Evolutionary conservation across 345 rosid species (phyloP).

Genomic region (Rhizophora mangle): DNA sequence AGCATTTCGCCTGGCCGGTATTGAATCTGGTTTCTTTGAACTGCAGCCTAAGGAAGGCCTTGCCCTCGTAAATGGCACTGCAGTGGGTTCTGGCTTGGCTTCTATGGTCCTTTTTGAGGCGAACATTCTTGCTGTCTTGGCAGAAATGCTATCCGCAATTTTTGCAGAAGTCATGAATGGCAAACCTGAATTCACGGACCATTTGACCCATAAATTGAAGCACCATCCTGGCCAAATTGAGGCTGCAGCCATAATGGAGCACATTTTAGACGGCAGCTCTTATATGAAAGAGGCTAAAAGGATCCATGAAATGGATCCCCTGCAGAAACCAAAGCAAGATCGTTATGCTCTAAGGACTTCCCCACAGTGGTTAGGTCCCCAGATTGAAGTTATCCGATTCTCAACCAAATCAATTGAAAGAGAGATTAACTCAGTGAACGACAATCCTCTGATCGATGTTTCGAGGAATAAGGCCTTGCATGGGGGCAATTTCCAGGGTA

Average conservation of each 20-base stretch:
- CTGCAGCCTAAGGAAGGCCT: constrained; percentile 32
- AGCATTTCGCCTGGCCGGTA: constrained; percentile 18
- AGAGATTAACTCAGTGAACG: constrained; percentile 25
- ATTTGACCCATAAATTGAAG: constrained; percentile 27
- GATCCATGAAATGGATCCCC: constrained; percentile 22
- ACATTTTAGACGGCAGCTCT: constrained; percentile 22
- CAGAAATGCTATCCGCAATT: constrained; percentile 22
- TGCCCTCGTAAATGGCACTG: constrained; percentile 29
- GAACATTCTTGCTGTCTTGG: constrained; percentile 19
- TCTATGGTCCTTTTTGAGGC: constrained; percentile 25
- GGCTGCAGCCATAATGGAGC: constrained; percentile 32
- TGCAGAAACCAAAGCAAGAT: constrained; percentile 30
- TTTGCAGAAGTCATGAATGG: constrained; percentile 29
- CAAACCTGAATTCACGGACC: constrained; percentile 28
- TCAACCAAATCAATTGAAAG: constrained; percentile 29
- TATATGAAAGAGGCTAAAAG: constrained; percentile 22
- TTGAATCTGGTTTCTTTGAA: constrained; percentile 23
- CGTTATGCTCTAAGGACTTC: constrained; percentile 26
- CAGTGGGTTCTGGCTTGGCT: constrained; percentile 30
- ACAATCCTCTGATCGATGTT: constrained; percentile 26
- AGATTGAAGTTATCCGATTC: constrained; percentile 23
- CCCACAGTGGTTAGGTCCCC: constrained; percentile 26
- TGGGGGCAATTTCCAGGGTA: constrained; percentile 27
- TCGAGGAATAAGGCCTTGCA: constrained; percentile 26
- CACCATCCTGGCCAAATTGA: constrained; percentile 31